Percentiles rank a stretch among this genome's conserved stretches.
phyloP scores from a whole-genome alignment of 805 yeast genomes.

The Kodamaea fukazawae region DNA sequence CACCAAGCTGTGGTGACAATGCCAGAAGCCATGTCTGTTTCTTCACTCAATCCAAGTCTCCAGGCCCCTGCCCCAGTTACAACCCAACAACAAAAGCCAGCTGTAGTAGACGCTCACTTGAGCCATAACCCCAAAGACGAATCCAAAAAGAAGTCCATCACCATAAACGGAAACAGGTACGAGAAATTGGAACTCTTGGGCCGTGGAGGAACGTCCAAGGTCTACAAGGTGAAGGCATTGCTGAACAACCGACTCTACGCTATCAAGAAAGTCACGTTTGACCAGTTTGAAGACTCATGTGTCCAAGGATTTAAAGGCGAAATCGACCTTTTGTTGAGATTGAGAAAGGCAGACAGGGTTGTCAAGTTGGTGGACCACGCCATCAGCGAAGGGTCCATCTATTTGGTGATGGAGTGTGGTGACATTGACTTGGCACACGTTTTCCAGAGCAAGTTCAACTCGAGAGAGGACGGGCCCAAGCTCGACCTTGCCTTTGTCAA shows the following conservation, averaged over 20 bases:
- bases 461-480: conserved; percentile 23
- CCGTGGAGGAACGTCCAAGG: conserved; percentile 90
- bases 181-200: conserved; percentile 79
- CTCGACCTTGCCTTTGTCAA: conserved; percentile 75
- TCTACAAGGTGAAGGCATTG: conserved; percentile 67
- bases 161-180: conserved; percentile 58
- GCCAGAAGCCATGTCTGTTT: too few relatives aligned
- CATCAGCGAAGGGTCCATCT: conserved; percentile 59
- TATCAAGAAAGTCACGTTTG: conserved; percentile 75
- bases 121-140: conserved; percentile 12
- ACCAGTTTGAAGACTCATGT: conserved; percentile 74
- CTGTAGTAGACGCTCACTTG: neutral
- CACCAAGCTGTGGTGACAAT: too few relatives aligned
- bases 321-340: conserved; percentile 64
- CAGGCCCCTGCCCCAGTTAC: neutral
- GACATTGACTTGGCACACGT: conserved; percentile 87
- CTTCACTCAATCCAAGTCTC: too few relatives aligned
- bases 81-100: conserved; percentile 2
- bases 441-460: conserved; percentile 50
- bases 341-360: conserved; percentile 63
- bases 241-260: conserved; percentile 63
- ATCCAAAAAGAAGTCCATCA: conserved; percentile 26
- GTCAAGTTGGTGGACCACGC: conserved; percentile 75
- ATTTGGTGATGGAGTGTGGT: conserved; percentile 91
- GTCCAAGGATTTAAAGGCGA: conserved; percentile 85